A percentile compares a stretch with the other conserved stretches of the same genome.
These are phyloP conservation scores for Daldinia vernicosa DNA, from an alignment of 495 filamentous ascomycete genomes.

Conservation along the genomic window DNA sequence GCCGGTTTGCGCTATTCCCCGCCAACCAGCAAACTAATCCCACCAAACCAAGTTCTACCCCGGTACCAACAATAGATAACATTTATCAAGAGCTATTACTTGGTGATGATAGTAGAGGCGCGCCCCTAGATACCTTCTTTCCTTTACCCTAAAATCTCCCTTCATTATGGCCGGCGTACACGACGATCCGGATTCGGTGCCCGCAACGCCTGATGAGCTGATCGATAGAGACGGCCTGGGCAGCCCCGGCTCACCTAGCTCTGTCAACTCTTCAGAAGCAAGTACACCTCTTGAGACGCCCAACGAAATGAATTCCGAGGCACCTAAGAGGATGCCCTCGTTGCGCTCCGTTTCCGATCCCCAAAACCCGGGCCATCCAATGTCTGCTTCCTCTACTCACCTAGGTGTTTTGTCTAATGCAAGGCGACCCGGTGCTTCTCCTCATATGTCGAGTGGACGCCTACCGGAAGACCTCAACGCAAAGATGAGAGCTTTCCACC, in stretches of 20 bases:
- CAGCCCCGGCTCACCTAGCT: constrained; percentile 53
- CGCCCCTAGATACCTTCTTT: constrained; percentile 12
- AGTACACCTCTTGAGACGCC: constrained; percentile 58
- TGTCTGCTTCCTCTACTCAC: constrained; percentile 80
- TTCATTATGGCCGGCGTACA: constrained; percentile 48
- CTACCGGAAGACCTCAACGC: constrained; percentile 83
- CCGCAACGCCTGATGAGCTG: constrained; percentile 53
- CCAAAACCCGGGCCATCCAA: constrained; percentile 55
- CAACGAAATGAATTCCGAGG: constrained; percentile 46
- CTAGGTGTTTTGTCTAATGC: constrained; percentile 84
- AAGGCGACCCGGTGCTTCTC: constrained; percentile 65
- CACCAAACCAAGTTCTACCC: constrained; percentile 2
- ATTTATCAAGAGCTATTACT: background rate
- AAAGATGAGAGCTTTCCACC: constrained; percentile 79
- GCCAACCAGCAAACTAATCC: constrained; percentile 10
- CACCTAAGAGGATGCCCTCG: constrained; percentile 60
- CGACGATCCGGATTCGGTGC: constrained; percentile 41
- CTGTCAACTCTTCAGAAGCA: constrained; percentile 55
- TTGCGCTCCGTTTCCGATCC: constrained; percentile 65
- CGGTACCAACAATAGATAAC: constrained; percentile 8
- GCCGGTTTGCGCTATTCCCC: constrained; percentile 10
- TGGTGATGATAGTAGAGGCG: constrained; percentile 38
- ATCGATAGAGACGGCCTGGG: constrained; percentile 42
- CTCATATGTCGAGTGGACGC: constrained; percentile 63
- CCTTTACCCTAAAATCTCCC: constrained; percentile 12